Conservation (phyloP, 2,329 filamentous ascomycete species). For the Diaporthe aspalathi region DNA sequence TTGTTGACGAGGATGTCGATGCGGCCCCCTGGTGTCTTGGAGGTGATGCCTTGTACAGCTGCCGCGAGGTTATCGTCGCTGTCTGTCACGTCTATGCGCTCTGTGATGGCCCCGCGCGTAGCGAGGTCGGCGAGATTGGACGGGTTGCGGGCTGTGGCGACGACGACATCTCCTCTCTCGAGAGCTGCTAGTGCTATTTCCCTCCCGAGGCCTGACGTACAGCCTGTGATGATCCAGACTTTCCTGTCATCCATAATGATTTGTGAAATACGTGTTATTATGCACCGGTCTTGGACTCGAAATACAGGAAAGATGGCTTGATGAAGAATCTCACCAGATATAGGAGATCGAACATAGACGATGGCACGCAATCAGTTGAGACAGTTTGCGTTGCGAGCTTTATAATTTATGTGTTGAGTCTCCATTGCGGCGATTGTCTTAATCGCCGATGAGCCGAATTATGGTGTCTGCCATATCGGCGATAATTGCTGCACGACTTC, state of each 20-base stretch:
- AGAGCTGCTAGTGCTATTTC: slow-evolving; percentile 6
- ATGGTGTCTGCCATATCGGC: background rate
- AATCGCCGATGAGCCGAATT: slow-evolving; percentile 1
- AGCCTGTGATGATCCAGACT: slow-evolving; percentile 22
- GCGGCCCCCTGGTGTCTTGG: slow-evolving; percentile 60
- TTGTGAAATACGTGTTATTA: background rate
- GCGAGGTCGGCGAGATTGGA: slow-evolving; percentile 60
- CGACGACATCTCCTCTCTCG: slow-evolving; percentile 51
- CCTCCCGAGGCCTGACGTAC: slow-evolving; percentile 1
- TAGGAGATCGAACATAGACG: background rate
- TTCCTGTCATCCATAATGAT: background rate
- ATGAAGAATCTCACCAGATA: background rate
- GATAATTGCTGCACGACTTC: slow-evolving; percentile 8
- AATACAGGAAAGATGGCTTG: background rate
- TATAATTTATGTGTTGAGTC: background rate
- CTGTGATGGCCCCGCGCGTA: slow-evolving; percentile 55
- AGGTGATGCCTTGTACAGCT: slow-evolving; percentile 58
- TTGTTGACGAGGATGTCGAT: slow-evolving; percentile 73
- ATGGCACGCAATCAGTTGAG: background rate
- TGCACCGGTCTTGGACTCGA: background rate
- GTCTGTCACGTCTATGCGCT: slow-evolving; percentile 65
- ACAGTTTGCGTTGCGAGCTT: background rate
- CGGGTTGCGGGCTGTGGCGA: slow-evolving; percentile 65
- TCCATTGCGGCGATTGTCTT: background rate
- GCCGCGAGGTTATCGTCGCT: slow-evolving; percentile 59